Evolutionary conservation across 2,329 filamentous ascomycete genomes (phyloP).

Genomic region (Beauveria medogensis): DNA sequence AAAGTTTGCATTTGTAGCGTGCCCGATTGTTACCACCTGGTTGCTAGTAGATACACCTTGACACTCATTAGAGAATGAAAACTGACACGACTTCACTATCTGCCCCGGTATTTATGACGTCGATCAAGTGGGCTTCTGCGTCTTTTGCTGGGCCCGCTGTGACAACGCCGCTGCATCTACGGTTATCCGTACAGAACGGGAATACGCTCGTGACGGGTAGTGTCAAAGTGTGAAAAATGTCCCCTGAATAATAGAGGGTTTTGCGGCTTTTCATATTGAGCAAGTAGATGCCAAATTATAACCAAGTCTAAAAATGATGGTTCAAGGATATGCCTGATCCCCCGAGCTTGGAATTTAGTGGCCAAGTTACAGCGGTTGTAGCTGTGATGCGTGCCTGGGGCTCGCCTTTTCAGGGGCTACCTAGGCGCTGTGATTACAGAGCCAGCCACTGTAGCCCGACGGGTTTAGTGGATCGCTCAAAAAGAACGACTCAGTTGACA

Average conservation of each 20-base stretch:
- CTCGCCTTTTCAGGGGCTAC: not conserved
- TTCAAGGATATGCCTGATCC: too few species aligned
- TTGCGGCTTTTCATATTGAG: not conserved
- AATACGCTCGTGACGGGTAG: not conserved
- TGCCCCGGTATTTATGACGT: conserved; percentile 9
- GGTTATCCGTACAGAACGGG: not conserved
- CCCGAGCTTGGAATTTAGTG: not conserved
- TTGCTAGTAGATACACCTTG: too few species aligned
- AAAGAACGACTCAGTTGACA: not conserved
- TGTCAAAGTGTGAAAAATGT: not conserved
- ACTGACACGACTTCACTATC: not conserved
- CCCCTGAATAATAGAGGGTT: not conserved
- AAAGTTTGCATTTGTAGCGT: not conserved
- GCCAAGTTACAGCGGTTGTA: not conserved
- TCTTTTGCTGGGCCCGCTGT: not conserved
- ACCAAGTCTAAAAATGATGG: not conserved
- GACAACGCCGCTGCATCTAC: not conserved
- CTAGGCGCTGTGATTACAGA: not conserved
- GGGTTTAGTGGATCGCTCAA: not conserved
- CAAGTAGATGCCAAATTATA: too few species aligned
- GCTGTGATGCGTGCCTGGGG: not conserved
- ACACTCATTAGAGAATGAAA: not conserved
- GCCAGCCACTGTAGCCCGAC: not conserved
- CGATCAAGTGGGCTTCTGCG: not conserved
- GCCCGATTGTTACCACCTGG: too few species aligned